phyloP scores from a whole-genome alignment of 192 early-diverging fungal genomes.

The Coemansia reversa region DNA sequence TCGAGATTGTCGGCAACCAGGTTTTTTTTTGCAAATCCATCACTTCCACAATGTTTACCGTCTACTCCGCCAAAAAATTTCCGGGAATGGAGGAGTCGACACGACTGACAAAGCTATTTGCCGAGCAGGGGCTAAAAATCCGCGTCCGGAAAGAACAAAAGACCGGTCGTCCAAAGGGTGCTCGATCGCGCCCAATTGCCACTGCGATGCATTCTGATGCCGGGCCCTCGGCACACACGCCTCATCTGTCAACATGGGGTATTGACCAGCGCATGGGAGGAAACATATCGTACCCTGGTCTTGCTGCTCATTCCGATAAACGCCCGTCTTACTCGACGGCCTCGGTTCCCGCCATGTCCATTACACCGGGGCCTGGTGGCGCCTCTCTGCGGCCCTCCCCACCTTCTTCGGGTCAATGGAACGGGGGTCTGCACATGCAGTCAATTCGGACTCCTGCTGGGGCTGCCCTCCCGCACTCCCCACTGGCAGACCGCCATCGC shows the following conservation, averaged over 20 bases:
- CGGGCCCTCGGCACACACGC: constrained; percentile 6
- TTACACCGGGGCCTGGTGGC: neutral
- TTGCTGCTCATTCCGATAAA: constrained; percentile 18
- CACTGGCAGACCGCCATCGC: constrained; percentile 18
- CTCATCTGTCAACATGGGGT: constrained; percentile 21
- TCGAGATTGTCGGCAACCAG: constrained; percentile 84
- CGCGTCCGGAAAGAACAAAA: constrained; percentile 85
- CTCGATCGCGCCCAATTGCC: constrained; percentile 44
- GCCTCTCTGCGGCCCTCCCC: constrained; percentile 5
- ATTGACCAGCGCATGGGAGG: constrained; percentile 18
- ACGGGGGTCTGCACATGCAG: constrained; percentile 11
- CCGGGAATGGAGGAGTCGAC: constrained; percentile 98
- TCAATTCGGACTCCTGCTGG: constrained; percentile 1
- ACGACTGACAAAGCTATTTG: constrained; percentile 83
- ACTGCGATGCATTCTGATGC: constrained; percentile 22
- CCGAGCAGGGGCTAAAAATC: constrained; percentile 95
- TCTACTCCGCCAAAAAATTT: constrained; percentile 94
- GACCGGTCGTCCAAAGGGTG: constrained; percentile 42
- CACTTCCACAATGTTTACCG: constrained; percentile 79
- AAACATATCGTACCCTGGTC: constrained; percentile 18
- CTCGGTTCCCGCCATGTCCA: constrained; percentile 10
- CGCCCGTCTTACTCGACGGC: constrained; percentile 8
- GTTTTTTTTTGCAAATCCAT: constrained; percentile 90
- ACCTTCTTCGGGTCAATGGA: constrained; percentile 8
- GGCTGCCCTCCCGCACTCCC: constrained; percentile 28